Conservation (phyloP, 176 grass and related monocot species). For the Urochloa ruziziensis region DNA sequence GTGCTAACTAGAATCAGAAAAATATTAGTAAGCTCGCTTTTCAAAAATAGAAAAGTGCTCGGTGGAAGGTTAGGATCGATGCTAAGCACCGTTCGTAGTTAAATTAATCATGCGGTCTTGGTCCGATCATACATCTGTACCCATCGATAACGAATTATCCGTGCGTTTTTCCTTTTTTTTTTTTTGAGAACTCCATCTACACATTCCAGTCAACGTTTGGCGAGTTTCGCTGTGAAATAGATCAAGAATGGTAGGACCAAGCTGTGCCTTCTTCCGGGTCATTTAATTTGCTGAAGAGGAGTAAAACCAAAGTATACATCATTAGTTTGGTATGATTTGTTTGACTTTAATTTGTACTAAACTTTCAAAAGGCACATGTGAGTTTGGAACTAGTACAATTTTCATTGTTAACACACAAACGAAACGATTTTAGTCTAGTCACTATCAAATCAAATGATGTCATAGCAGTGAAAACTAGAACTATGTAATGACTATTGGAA, state of each 20-base stretch:
- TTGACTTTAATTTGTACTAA: background rate
- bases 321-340: background rate
- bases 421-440: too few species aligned
- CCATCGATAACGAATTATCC: too few species aligned
- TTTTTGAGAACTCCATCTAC: too few species aligned
- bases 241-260: background rate
- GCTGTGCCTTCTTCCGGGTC: background rate
- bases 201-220: background rate
- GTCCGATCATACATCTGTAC: background rate
- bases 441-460: too few species aligned
- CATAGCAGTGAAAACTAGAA: too few species aligned
- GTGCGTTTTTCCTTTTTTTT: background rate
- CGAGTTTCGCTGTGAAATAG: background rate
- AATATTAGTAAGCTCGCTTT: background rate
- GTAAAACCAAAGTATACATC: background rate
- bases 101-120: background rate
- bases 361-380: background rate
- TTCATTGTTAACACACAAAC: too few species aligned
- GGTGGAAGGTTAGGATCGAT: conserved; percentile 25
- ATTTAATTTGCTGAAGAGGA: background rate
- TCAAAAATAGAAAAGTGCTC: background rate
- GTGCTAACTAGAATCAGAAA: conserved; percentile 13
- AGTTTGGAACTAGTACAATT: background rate
- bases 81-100: conserved; percentile 6
- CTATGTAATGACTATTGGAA: too few species aligned